phyloP scores from a whole-genome alignment of 345 rosid genomes.

The Bruguiera sexangula region DNA sequence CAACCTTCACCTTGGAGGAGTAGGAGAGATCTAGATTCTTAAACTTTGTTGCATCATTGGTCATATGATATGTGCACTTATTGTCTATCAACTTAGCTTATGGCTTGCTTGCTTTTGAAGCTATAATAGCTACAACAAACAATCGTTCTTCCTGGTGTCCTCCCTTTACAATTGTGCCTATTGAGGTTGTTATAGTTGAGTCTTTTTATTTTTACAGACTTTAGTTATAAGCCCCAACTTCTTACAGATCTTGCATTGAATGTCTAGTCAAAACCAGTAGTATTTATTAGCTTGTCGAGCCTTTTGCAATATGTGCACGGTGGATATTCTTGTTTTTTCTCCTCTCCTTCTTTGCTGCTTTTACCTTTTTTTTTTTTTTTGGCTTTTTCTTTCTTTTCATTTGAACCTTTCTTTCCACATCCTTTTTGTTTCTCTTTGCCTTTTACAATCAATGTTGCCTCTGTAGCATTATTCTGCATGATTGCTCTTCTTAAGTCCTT shows the following conservation, averaged over 20 bases:
- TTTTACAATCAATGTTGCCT: neutral
- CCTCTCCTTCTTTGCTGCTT: too few relatives aligned
- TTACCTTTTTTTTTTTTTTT: too few relatives aligned
- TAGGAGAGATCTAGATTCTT: neutral
- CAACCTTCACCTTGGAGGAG: neutral
- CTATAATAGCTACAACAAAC: neutral
- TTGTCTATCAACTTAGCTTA: constrained; percentile 1
- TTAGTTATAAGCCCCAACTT: neutral
- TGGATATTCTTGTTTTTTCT: too few relatives aligned
- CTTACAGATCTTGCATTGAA: neutral
- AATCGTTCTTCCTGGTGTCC: neutral
- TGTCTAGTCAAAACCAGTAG: too few relatives aligned
- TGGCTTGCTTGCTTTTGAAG: neutral
- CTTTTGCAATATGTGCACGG: too few relatives aligned
- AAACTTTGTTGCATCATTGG: neutral
- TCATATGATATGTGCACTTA: neutral
- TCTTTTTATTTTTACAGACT: neutral
- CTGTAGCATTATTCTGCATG: neutral
- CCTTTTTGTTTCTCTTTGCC: neutral
- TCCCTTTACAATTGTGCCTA: neutral
- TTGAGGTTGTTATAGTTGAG: neutral
- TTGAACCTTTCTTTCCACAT: too few relatives aligned
- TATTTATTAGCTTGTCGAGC: too few relatives aligned
- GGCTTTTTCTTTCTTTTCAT: neutral
- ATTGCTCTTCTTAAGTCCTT: neutral